phyloP scores from a whole-genome alignment of 306 rosid genomes.

The Delonix regia region DNA sequence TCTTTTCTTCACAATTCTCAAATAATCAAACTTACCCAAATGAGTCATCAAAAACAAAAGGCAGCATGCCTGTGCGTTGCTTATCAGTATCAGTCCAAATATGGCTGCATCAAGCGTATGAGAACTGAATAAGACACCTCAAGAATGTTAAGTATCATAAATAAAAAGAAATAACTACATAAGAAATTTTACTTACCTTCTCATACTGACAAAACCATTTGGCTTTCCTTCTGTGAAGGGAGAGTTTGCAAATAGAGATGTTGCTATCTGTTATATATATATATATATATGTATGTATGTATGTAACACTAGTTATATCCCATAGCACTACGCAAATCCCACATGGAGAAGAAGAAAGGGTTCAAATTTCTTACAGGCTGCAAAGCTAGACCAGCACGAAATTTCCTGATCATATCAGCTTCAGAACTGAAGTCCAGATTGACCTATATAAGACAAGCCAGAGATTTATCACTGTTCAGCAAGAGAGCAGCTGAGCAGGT shows the following conservation, averaged over 20 bases:
- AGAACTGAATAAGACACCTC: conserved; percentile 31
- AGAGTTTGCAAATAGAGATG: conserved; percentile 93
- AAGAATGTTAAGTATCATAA: conserved; percentile 6
- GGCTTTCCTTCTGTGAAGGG: conserved; percentile 93
- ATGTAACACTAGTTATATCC: conserved; percentile 38
- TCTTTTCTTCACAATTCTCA: conserved; percentile 17
- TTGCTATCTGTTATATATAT: conserved; percentile 81
- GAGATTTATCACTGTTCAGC: conserved; percentile 17
- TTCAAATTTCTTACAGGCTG: conserved; percentile 78
- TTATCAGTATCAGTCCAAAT: conserved; percentile 95
- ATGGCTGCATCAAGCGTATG: conserved; percentile 59
- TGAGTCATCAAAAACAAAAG: conserved; percentile 88
- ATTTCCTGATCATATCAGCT: conserved; percentile 91
- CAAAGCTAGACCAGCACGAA: conserved; percentile 89
- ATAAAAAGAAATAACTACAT: conserved; percentile 26
- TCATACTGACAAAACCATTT: conserved; percentile 90
- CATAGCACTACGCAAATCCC: conserved; percentile 17
- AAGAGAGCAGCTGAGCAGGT: conserved; percentile 1
- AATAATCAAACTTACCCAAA: conserved; percentile 66
- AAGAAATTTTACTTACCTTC: conserved; percentile 59
- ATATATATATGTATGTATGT: no score
- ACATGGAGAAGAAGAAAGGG: conserved; percentile 15
- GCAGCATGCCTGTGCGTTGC: conserved; percentile 92
- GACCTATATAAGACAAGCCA: conserved; percentile 57
- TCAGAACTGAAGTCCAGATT: conserved; percentile 94